phyloP scores from a whole-genome alignment of 768 basidiomycete species.

The Trametes cingulata region DNA sequence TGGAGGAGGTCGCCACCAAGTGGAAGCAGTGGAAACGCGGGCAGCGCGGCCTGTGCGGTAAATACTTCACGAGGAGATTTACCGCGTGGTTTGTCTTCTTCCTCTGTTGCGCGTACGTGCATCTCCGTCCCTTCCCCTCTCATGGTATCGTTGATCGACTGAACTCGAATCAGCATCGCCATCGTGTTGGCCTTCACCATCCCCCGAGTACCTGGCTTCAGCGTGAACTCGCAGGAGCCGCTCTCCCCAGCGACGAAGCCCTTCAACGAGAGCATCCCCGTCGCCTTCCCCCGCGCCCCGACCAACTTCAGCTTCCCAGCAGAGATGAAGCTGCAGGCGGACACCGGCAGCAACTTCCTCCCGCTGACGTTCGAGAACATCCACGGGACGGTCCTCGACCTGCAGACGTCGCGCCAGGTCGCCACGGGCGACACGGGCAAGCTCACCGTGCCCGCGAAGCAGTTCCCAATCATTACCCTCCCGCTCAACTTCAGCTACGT shows the following conservation, averaged over 20 bases:
- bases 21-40: constrained; percentile 81
- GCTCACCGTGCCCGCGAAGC: constrained; percentile 64
- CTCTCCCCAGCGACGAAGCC: constrained; percentile 57
- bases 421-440: constrained; percentile 64
- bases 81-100: constrained; percentile 71
- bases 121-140: not conserved
- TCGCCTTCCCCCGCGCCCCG: constrained; percentile 70
- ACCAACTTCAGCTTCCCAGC: constrained; percentile 92
- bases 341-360: constrained; percentile 74
- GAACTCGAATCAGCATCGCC: constrained; percentile 52
- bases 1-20: constrained; percentile 47
- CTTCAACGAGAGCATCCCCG: constrained; percentile 58
- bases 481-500: constrained; percentile 86
- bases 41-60: constrained; percentile 77
- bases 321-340: constrained; percentile 68
- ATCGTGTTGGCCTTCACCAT: constrained; percentile 76
- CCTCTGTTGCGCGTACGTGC: constrained; percentile 54
- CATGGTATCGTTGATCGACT: constrained; percentile 7
- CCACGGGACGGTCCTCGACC: constrained; percentile 68
- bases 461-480: constrained; percentile 62
- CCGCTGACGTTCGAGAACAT: constrained; percentile 74
- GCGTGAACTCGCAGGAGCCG: constrained; percentile 59
- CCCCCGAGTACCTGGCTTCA: constrained; percentile 77
- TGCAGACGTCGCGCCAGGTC: constrained; percentile 62
- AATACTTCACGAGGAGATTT: constrained; percentile 71